Evolutionary conservation across 345 rosid species (phyloP).

Genomic region (Hevea brasiliensis): DNA sequence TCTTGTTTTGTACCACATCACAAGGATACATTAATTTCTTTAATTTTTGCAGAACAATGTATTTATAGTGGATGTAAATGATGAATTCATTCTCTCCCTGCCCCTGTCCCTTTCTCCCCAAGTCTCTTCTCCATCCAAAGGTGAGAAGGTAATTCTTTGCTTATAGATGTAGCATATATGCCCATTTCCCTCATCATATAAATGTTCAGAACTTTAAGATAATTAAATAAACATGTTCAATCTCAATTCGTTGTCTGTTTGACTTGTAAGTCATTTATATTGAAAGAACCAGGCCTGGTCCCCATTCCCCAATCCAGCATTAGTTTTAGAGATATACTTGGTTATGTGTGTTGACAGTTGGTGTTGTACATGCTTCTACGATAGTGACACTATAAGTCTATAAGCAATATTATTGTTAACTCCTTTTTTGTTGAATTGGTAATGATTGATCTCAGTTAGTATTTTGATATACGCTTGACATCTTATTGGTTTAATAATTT

Average conservation of each 20-base stretch:
- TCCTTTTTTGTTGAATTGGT: neutral
- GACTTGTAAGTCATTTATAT: neutral
- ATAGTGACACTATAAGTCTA: too few species aligned
- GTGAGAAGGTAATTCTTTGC: neutral
- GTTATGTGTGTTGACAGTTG: too few species aligned
- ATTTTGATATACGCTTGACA: too few species aligned
- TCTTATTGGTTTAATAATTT: too few species aligned
- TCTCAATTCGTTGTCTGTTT: neutral
- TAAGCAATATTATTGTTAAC: too few species aligned
- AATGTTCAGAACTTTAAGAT: neutral
- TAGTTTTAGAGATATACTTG: neutral
- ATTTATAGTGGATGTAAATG: neutral
- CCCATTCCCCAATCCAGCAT: neutral
- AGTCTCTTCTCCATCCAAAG: neutral
- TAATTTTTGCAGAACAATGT: too few species aligned
- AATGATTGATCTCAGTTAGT: neutral
- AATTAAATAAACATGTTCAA: neutral
- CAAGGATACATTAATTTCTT: neutral
- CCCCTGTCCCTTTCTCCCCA: too few species aligned
- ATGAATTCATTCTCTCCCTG: neutral
- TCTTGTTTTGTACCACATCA: neutral
- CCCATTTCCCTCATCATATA: neutral
- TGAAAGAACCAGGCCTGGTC: neutral
- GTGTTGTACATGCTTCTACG: neutral
- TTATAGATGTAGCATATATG: neutral